These are phyloP conservation scores for Apiospora aurea DNA, from an alignment of 2,329 filamentous ascomycete species.

Conservation along the genomic window DNA sequence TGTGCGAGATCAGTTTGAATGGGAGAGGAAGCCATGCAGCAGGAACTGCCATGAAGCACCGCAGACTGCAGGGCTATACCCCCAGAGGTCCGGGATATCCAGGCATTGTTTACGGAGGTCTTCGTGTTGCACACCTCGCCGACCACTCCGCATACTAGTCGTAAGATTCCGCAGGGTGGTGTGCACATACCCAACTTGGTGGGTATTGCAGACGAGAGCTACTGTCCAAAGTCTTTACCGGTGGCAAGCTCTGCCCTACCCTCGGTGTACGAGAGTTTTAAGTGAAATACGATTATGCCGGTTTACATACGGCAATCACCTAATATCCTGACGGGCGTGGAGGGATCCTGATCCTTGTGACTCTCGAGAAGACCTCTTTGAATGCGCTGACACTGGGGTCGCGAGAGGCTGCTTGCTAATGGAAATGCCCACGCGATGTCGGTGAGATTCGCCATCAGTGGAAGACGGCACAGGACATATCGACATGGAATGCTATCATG, in stretches of 20 bases:
- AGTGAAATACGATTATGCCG: neutral
- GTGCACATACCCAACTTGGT: neutral
- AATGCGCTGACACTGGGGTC: neutral
- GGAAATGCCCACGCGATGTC: neutral
- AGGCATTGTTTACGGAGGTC: neutral
- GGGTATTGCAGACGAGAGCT: neutral
- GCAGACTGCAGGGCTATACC: neutral
- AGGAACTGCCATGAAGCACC: neutral
- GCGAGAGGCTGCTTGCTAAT: neutral
- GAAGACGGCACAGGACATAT: neutral
- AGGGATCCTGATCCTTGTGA: neutral
- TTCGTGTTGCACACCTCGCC: constrained; percentile 9
- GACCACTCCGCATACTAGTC: constrained; percentile 8
- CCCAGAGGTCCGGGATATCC: neutral
- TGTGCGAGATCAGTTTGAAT: neutral
- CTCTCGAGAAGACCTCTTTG: neutral
- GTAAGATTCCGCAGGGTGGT: constrained; percentile 6
- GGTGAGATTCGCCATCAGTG: constrained; percentile 2
- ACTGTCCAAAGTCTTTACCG: too few relatives aligned
- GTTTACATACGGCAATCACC: neutral
- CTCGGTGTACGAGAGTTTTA: neutral
- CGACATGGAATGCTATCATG: neutral
- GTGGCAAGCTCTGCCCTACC: neutral
- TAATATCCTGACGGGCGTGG: neutral
- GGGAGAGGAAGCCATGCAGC: neutral